Evolutionary conservation across 495 filamentous ascomycete genomes (phyloP), one percentile per base, ranked within the genome.

Genomic region (Neurospora sp.): DNA sequence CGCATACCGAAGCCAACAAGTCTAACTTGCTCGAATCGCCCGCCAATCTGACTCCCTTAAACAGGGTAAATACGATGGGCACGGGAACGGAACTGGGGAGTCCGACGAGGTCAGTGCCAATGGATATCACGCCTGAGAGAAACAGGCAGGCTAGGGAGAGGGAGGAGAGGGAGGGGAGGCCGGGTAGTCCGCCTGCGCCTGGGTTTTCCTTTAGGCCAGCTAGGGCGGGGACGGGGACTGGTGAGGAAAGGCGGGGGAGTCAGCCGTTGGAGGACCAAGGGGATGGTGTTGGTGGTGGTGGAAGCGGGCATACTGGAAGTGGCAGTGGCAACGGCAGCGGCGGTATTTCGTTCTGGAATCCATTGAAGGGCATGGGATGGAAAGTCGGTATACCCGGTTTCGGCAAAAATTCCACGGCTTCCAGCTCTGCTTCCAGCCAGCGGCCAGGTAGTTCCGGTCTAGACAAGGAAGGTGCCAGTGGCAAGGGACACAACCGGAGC

Each of bases 341-440:
- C 59, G 44, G 68, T 35, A 75, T 7, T 40, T 70, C 14, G 78
- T 81, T 68, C 82, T 82, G 8, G 78, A 78, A 7, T 79, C 84
- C 53, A 3, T 37, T 65, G 3, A 65, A 65, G 53, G 53, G 53
- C 2, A 47, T 47, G 44, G 44, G 45, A 0, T 65, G 53, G 53
- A 65, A 65, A 0, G 53, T 65, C 1, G 53, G 53, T 18, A 65
- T 65, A 1, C 53, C 53, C 2, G 53, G 53, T 1, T 65, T 65
- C 3, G 53, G 27, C 0, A 40, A n/a, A n/a, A n/a, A n/a, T n/a
- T n/a, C n/a, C n/a, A n/a, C n/a, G n/a, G n/a, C n/a, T n/a, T n/a
- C n/a, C n/a, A n/a, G n/a, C n/a, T n/a, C n/a, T n/a, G n/a, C n/a
- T n/a, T n/a, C n/a, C n/a, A n/a, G n/a, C n/a, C n/a, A n/a, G n/a